Base-by-base conservation (phyloP, 768 basidiomycete genomes). In the Cystobasidium onofrii region DNA sequence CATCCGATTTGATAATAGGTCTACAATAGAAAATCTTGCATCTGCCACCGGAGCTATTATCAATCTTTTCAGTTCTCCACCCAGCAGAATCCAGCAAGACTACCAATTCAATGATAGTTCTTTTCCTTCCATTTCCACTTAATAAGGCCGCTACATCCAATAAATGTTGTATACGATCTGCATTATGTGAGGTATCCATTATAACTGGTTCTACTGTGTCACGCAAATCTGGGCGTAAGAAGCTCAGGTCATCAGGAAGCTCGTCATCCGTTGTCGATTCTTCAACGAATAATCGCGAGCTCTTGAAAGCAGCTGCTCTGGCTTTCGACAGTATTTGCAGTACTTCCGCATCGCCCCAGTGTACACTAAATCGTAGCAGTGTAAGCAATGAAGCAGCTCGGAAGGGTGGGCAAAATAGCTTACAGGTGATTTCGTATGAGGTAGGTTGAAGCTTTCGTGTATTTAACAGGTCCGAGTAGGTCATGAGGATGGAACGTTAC, bases 11-110 rank as follows among this genome's bases (percentile, higher is more conserved):
- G 43, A 73, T 31, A 43, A 74, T 70, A 23, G 66, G 66, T 52
- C 70, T 57, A 36, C 70, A 75, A 0, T 64, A 41, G 61, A 50
- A 75, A 29, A 75, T 71, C 54, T 71, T 71, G 54, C 69, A 31
- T 60, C 69, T 12, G 4, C 69, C 69, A 2, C 69, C 69, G 10
- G 36, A 41, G 15, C 50, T 55, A 41, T 71, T 71, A 44, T 71
- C 69, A 12, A 71, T 55, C 31, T 71, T 71, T n/a, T 71, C 54
- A 23, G 36, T 41, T 36, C 69, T 55, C 69, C 69, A 71, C 1
- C 69, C 69, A 25, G 69, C 69, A 29, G 52, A 29, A 33, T 71
- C 69, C 27, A 71, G n/a, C 31, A 71, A 44, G 10, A 71, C 52
- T 29, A 71, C 69, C 18, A 71, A 52, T 36, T 71, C 69, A 29